Evolutionary conservation across 1,284 basidiomycete species (phyloP), one percentile per base, ranked within the genome.

Genomic region (Phylloporus sp.): DNA sequence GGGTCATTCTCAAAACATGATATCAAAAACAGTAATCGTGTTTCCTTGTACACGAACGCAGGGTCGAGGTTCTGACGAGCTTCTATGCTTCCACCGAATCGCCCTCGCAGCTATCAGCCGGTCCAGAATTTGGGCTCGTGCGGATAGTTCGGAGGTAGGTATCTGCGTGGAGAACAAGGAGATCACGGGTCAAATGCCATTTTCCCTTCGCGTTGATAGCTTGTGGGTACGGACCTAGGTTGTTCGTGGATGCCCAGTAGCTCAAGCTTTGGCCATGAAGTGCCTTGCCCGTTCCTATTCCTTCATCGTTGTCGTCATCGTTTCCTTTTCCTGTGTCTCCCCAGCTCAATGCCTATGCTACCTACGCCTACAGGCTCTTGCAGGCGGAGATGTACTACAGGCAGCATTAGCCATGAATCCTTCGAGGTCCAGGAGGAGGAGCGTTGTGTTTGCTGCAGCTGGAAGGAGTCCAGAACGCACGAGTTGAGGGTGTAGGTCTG

Each of bases 171-270:
- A 35, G 37, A 43, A 65, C 20, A 61, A 27, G 15, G 52, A 43
- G 39, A 45, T 53, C 61, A 25, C 10, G 19, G 7, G 65, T 12
- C 17, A 57, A 52, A 53, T 41, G 4, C 60, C 41, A 43, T 5
- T 59, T 55, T 53, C 60, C 83, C 90, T 74, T 69, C n/a, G 95
- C 94, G 64, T 86, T 85, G 64, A 99, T 88, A 11, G 95, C 93
- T 81, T 99, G 98, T 1, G 96, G 97, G 80, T 99, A 99, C 3
- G 98, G 98, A 0, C 98, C 98, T 66, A 99, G n/a, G n/a, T n/a
- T 99, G 78, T 99, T 99, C 4, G 98, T 97, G 14, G 98, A 96
- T 23, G 97, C 97, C 98, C 98, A 99, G 79, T 99, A 99, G 77
- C 95, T 97, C 64, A 97, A 79, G 20, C 95, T 89, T 80, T 99